Base-by-base conservation (phyloP, 2,329 filamentous ascomycete genomes). In the Aspergillus niger region DNA sequence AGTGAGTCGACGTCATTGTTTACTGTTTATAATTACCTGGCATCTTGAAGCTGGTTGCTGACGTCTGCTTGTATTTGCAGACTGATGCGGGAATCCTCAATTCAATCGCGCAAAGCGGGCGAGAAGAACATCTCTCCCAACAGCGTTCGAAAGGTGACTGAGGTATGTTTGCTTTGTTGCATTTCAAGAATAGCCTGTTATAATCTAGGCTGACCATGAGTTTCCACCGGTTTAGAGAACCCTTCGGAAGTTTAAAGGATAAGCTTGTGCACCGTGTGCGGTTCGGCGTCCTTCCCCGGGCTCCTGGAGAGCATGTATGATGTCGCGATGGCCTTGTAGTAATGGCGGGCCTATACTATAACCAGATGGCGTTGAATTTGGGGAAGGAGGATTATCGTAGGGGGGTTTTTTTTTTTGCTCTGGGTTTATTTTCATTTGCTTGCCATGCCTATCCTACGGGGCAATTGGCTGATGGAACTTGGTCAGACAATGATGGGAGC, bases 61-160 rank as follows among this genome's bases (percentile, higher is more conserved):
- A 58, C 50, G 26, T 44, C 30, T 55, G 10, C 49, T 22, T 26
- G 10, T 44, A 1, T 28, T 26, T 47, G 30, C 67, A 93, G 91
- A 47, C 81, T 96, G 55, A 84, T 96, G 74, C 91, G 90, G 66
- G 91, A 95, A 78, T 89, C 91, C 0, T 83, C 85, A 2, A 94
- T 94, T 63, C 85, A 88, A 69, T 87, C 90, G 53, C 92, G 91
- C 70, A 86, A 89, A 72, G 82, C 85, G 11, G 89, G 90, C 22
- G 91, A 95, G 72, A 86, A 86, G 67, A 85, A 85, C 4, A 82
- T 96, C 59, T 89, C 89, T n/a, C 88, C 89, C 2, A 87, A 87
- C 70, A 90, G 89, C 63, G 85, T 96, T 52, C 87, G 87, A 74
- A 93, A 90, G 73, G 91, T 91, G 50, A 90, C 91, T 2, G 86